Evolutionary conservation across 305 asterid genomes (phyloP), one percentile per base, ranked within the genome.

Genomic region (Plantago lanceolata): DNA sequence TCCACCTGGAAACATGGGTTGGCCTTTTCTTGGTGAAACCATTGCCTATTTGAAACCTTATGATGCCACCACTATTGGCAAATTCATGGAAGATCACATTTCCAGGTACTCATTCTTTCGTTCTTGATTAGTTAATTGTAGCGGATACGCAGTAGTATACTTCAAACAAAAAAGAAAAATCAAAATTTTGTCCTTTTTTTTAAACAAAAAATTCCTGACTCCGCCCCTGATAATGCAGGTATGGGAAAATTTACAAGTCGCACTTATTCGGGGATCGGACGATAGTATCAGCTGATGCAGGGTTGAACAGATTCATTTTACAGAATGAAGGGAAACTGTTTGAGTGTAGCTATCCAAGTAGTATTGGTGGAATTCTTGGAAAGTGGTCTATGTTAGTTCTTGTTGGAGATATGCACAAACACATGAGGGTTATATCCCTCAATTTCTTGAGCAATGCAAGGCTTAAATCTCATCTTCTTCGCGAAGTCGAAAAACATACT

Each of bases 341-440:
- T 70, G 96, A 91, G 60, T 91, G 96, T 75, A 91, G 87, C 67
- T 91, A 91, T 21, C 97, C 97, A 0, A 82, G 88, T 29, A 91
- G 97, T 77, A 91, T 88, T 51, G 97, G 97, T 16, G 97, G 95
- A 24, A 91, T 91, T 49, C 92, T 91, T n/a, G 97, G 97, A 16
- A 88, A 91, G 65, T 91, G 95, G 96, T 91, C 97, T 5, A 91
- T 91, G 97, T 67, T 91, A 8, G 97, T 88, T 57, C 70, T 84
- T 66, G 97, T 88, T 16, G 97, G 97, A 45, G 92, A 88, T 54
- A 86, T 91, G 97, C 97, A 91, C 68, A 75, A 93, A 73, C 84
- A 88, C 33, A 91, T 91, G 97, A 77, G 97, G 65, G 76, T 57
- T 45, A 91, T 88, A 20, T 91, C 95, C 17, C 81, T 91, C 52